Evolutionary conservation across 192 early-diverging fungal species (phyloP).

Genomic region (Gamsiella multidivaricata): DNA sequence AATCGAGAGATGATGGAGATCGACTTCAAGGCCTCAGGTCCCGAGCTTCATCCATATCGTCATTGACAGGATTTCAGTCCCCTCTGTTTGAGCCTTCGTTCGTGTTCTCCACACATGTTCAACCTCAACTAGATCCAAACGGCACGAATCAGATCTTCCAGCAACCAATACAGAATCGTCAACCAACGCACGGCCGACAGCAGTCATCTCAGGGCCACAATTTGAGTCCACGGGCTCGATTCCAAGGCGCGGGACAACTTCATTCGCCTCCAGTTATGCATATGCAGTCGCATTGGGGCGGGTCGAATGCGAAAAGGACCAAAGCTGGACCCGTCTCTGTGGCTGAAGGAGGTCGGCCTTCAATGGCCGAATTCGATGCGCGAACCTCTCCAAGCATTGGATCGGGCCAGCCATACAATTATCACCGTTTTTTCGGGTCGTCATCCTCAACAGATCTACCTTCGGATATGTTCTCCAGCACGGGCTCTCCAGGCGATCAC

Average conservation of each 20-base stretch:
- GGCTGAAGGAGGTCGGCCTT: not conserved
- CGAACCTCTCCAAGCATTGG: not conserved
- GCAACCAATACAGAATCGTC: not conserved
- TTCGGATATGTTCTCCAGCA: slow-evolving; percentile 3
- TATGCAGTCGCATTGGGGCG: slow-evolving; percentile 20
- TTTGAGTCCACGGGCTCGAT: slow-evolving; percentile 18
- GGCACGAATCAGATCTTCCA: not conserved
- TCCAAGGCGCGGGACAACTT: slow-evolving; percentile 11
- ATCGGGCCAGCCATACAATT: slow-evolving; percentile 11
- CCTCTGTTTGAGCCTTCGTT: slow-evolving; percentile 34
- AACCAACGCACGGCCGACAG: not conserved
- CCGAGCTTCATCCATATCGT: slow-evolving; percentile 36
- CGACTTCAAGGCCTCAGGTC: slow-evolving; percentile 14
- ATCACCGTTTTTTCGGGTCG: slow-evolving; percentile 32
- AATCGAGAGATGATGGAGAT: not conserved
- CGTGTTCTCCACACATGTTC: slow-evolving; percentile 16
- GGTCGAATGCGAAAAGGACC: not conserved
- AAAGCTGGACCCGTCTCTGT: slow-evolving; percentile 12
- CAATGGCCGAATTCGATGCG: slow-evolving; percentile 16
- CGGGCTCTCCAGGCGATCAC: not conserved
- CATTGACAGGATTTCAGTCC: slow-evolving; percentile 32
- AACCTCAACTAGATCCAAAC: slow-evolving; percentile 8
- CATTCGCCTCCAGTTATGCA: slow-evolving; percentile 25
- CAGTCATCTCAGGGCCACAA: slow-evolving; percentile 6
- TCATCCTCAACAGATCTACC: not conserved